Percentiles rank a stretch among this genome's conserved stretches.
Evolutionary conservation across 2,329 filamentous ascomycete species (phyloP).

Genomic region (Chrysosporium queenslandicum): DNA sequence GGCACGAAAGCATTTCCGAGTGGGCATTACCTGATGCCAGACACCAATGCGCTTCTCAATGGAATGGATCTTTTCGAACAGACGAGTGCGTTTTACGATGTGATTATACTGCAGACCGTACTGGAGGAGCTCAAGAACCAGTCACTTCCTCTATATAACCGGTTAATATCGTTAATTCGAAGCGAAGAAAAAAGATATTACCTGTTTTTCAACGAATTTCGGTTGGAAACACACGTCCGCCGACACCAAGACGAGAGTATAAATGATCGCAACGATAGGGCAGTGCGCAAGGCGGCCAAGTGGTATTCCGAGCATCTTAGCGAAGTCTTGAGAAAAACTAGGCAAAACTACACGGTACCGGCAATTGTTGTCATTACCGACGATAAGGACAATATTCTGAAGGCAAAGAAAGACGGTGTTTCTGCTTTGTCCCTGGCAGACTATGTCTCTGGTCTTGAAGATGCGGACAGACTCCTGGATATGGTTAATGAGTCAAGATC

Average conservation of each 20-base stretch:
- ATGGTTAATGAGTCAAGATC: constrained; percentile 80
- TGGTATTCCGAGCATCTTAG: constrained; percentile 84
- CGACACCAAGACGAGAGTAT: constrained; percentile 71
- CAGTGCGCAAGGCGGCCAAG: constrained; percentile 71
- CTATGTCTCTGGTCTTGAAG: constrained; percentile 75
- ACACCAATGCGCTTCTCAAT: constrained; percentile 90
- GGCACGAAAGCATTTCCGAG: constrained; percentile 71
- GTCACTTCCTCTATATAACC: constrained; percentile 89
- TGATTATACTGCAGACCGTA: constrained; percentile 92
- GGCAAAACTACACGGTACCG: constrained; percentile 51
- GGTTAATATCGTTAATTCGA: constrained; percentile 78
- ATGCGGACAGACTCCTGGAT: constrained; percentile 75
- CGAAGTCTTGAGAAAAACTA: constrained; percentile 46
- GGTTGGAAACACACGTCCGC: constrained; percentile 76
- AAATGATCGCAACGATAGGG: constrained; percentile 92
- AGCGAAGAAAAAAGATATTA: constrained; percentile 97
- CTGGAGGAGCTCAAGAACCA: constrained; percentile 92
- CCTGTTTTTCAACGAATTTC: constrained; percentile 98
- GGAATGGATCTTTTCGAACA: constrained; percentile 97
- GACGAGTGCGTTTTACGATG: constrained; percentile 83
- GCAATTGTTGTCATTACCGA: constrained; percentile 89
- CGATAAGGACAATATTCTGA: constrained; percentile 75
- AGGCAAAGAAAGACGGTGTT: constrained; percentile 67
- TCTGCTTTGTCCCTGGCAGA: constrained; percentile 57
- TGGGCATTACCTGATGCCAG: constrained; percentile 89